Percentiles rank a stretch among this genome's conserved stretches.
Conservation (phyloP, 2,329 filamentous ascomycete genomes). For the Aspergillus sclerotialis region DNA sequence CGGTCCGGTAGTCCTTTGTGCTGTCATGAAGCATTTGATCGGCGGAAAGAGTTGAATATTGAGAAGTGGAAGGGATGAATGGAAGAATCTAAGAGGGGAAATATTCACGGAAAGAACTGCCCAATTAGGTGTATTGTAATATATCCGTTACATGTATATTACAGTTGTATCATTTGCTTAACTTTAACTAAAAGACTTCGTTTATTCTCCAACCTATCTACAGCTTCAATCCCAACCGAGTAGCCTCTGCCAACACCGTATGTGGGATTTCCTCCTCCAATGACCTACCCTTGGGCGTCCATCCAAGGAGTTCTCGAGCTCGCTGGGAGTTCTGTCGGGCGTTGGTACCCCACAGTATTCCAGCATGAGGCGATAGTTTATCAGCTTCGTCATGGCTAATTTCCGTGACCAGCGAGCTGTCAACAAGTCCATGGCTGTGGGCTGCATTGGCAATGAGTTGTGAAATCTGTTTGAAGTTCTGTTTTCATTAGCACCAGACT, state of each 20-base stretch:
- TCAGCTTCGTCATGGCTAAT: slow-evolving; percentile 18
- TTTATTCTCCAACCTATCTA: too few relatives aligned
- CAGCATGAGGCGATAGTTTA: slow-evolving; percentile 13
- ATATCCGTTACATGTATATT: too few relatives aligned
- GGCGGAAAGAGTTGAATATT: too few relatives aligned
- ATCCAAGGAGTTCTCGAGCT: slow-evolving; percentile 15
- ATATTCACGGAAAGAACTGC: too few relatives aligned
- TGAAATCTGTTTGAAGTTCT: slow-evolving; percentile 20
- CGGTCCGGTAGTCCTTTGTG: too few relatives aligned
- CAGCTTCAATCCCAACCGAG: slow-evolving; percentile 9
- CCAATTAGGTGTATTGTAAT: too few relatives aligned
- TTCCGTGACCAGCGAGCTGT: slow-evolving; percentile 12
- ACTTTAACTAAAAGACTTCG: background rate
- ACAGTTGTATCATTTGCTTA: background rate
- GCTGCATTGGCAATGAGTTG: slow-evolving; percentile 14
- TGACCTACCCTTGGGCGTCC: slow-evolving; percentile 14
- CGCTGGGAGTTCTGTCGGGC: slow-evolving; percentile 15
- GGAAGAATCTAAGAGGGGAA: too few relatives aligned
- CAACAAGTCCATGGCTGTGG: slow-evolving; percentile 12
- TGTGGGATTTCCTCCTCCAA: slow-evolving; percentile 19
- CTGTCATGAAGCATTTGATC: too few relatives aligned
- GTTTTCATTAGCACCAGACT: slow-evolving; percentile 1
- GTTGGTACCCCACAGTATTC: slow-evolving; percentile 25
- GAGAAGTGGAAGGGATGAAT: too few relatives aligned
- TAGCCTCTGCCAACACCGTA: slow-evolving; percentile 16